These are phyloP conservation scores for Cucurbita pepo DNA, from an alignment of 306 rosid genomes.

Conservation along the genomic window DNA sequence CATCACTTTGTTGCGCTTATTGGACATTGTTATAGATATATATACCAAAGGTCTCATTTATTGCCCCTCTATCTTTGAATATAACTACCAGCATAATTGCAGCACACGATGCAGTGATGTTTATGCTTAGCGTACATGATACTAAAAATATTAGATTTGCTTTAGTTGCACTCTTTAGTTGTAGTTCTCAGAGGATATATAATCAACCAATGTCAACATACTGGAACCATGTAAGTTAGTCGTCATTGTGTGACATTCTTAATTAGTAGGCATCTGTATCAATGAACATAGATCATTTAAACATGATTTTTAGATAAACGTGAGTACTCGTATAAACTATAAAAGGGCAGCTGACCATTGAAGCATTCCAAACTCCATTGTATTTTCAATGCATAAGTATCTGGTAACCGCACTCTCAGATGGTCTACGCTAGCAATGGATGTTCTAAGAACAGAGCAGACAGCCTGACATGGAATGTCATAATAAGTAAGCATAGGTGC, in stretches of 20 bases:
- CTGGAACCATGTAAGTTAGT: background rate
- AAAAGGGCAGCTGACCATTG: constrained; percentile 26
- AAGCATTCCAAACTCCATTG: constrained; percentile 73
- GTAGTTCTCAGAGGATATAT: background rate
- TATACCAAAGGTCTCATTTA: background rate
- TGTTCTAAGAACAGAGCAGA: constrained; percentile 79
- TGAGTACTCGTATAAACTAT: background rate
- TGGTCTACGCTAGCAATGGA: constrained; percentile 60
- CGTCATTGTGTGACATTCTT: background rate
- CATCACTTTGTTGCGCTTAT: background rate
- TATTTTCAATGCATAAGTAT: constrained; percentile 60
- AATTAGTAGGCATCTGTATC: background rate
- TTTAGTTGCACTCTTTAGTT: background rate
- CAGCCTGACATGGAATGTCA: constrained; percentile 34
- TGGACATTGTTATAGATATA: background rate
- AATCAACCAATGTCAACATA: background rate
- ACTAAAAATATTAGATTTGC: background rate
- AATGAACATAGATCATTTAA: background rate
- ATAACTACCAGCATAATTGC: background rate
- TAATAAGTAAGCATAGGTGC: constrained; percentile 9
- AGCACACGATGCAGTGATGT: background rate
- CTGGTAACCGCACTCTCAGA: constrained; percentile 47
- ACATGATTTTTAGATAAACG: background rate
- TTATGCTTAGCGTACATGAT: background rate
- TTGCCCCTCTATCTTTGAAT: background rate